Base-by-base conservation (phyloP, 1,139 yeast species). In the Pneumocystis sp. region DNA sequence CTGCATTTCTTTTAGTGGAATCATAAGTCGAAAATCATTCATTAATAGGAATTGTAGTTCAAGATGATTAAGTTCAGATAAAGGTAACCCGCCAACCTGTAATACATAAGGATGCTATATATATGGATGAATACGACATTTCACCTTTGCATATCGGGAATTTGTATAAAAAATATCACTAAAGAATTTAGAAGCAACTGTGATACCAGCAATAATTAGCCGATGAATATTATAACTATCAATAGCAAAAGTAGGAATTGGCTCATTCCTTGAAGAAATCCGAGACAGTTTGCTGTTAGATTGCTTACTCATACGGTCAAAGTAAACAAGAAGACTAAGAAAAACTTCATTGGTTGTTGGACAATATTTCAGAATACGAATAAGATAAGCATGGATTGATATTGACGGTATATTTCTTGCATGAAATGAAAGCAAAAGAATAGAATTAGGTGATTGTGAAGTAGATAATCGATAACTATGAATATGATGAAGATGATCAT, bases 271-370 rank as follows among this genome's bases (percentile, higher is more conserved):
- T 35, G 61, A 59, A 59, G 61, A 59, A 29, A 42, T 12, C 63
- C 69, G 62, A 42, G 65, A 45, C 4, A 61, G 68, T 63, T 25
- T 65, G 29, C 68, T 66, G 57, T 70, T 68, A 5, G 62, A 68
- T 1, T 64, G 67, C 19, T 68, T 70, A 50, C 68, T 65, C 65
- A 93, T 89, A 69, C 98, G 79, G 76, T 93, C 99, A 76, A 93
- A 90, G 75, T 93, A 95, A 35, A 95, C 97, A 70, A 93, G 79
- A 65, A 95, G 77, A 45, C 96, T 86, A 64, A 93, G 79, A 74
- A 91, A 93, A 40, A 95, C 97, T 74, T 95, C 98, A 76, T 93
- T 93, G 1, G 98, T 91, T 29, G 95, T 95, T 0, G 99, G 98
- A 75, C 99, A 93, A 76, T 93, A 95, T 75, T 91, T 93, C 73